Evolutionary conservation across 352 stramenopile species (phyloP).

Genomic region (Globisporangium barbulae): DNA sequence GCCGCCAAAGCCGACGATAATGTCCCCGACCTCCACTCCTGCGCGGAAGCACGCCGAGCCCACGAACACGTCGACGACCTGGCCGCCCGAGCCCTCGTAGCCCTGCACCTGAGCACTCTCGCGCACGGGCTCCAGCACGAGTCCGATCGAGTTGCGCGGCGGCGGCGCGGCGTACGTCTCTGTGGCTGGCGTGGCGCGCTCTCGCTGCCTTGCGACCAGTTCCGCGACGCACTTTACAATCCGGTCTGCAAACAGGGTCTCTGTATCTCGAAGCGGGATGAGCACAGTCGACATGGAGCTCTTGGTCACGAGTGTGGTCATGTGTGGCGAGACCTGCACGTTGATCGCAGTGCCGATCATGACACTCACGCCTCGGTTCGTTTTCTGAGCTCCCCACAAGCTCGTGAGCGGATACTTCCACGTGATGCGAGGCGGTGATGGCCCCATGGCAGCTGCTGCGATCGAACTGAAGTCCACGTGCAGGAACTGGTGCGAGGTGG

Average conservation of each 20-base stretch:
- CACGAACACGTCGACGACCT: conserved; percentile 48
- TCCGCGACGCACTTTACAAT: conserved; percentile 40
- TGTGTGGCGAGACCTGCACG: conserved; percentile 25
- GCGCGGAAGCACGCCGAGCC: conserved; percentile 47
- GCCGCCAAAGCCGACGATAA: conserved; percentile 48
- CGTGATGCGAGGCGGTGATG: conserved; percentile 30
- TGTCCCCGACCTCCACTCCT: conserved; percentile 43
- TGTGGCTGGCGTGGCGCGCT: conserved; percentile 25
- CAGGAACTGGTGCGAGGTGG: conserved; percentile 74
- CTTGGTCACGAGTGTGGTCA: conserved; percentile 29
- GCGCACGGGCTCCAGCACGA: conserved; percentile 48
- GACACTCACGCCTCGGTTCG: conserved; percentile 36
- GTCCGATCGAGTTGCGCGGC: conserved; percentile 44
- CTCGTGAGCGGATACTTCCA: conserved; percentile 45
- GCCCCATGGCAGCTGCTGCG: conserved; percentile 18
- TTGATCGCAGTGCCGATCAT: conserved; percentile 40
- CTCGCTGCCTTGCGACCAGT: conserved; percentile 38
- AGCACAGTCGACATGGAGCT: conserved; percentile 52
- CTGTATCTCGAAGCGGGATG: conserved; percentile 37
- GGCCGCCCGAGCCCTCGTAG: conserved; percentile 41
- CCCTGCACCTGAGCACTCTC: conserved; percentile 26
- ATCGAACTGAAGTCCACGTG: conserved; percentile 43
- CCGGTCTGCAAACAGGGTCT: conserved; percentile 24
- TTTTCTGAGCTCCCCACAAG: conserved; percentile 45
- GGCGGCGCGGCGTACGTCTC: conserved; percentile 39